Evolutionary conservation across 2,329 filamentous ascomycete species (phyloP).

Genomic region (Neofusicoccum ribis): DNA sequence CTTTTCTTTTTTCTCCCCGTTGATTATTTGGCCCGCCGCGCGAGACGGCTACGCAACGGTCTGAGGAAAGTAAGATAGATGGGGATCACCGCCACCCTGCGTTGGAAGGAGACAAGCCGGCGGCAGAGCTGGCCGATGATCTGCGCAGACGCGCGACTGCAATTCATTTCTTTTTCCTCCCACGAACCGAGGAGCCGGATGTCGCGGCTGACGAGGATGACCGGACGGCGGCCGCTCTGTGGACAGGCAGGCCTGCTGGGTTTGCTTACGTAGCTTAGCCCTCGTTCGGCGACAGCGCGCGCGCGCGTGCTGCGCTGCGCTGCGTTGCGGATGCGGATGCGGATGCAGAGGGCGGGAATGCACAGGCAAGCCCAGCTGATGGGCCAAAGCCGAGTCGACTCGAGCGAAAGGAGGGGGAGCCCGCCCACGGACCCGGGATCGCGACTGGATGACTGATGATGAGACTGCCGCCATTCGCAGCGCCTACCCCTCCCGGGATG

Average conservation of each 20-base stretch:
- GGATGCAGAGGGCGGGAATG: conserved; percentile 2
- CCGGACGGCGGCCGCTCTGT: background rate
- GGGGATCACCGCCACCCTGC: background rate
- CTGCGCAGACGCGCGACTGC: background rate
- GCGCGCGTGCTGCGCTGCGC: background rate
- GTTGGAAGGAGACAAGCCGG: background rate
- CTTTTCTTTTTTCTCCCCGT: no score
- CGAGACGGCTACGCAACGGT: background rate
- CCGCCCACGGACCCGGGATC: background rate
- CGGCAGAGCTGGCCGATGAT: background rate
- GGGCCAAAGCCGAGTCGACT: background rate
- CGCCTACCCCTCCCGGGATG: no score
- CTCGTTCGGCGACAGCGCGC: background rate
- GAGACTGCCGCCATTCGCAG: background rate
- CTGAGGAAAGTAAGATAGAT: background rate
- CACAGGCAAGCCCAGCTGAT: background rate
- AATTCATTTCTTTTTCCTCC: background rate
- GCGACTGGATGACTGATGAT: conserved; percentile 8
- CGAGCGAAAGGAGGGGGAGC: background rate
- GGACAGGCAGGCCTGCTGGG: background rate
- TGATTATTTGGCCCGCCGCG: no score
- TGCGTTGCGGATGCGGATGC: background rate
- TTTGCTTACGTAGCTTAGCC: background rate
- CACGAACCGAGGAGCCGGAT: background rate
- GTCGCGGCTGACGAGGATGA: background rate